Base-by-base conservation (phyloP, 441 rosid genomes). In the Erysimum cheiri region DNA sequence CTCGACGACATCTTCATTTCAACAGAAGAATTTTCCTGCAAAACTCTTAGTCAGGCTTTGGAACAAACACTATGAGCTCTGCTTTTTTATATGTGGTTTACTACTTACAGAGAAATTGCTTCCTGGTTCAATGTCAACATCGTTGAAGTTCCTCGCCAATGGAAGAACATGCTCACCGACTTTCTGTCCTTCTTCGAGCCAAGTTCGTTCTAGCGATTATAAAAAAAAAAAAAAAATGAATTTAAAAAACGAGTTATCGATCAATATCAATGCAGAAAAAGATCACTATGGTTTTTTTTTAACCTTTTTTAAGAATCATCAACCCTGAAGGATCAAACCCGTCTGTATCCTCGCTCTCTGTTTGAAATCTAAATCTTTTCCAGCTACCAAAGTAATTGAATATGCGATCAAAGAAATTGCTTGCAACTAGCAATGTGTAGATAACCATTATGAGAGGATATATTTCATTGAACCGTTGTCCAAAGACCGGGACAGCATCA, bases 401-500 rank as follows among this genome's bases (percentile, higher is more conserved):
- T 64, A 96, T 83, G 49, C 91, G 94, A 71, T 88, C 88, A 71
- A 91, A 92, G 81, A 96, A 96, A 78, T 91, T 96, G 89, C 98
- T 86, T 43, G 95, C 97, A 65, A 96, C 92, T 83, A 95, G 75
- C 60, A 92, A 64, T 36, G 99, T 92, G 81, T 91, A 96, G 32
- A 89, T 71, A 82, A 96, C 99, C 98, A 96, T 96, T 66, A 96
- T 83, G 70, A 96, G 97, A 13, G 99, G 99, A 82, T 91, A 96
- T 26, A 96, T 96, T 78, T 83, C 88, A 81, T 93, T 93, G 81
- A 96, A 89, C 17, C 82, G 90, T 65, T 82, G 72, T 57, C 98
- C 98, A 59, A 93, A 88, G 53, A 93, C 80, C 29, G 98, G 88
- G 70, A 96, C 90, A 47, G 93, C 92, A 33, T 81, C 83, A 78